Evolutionary conservation across 2,329 filamentous ascomycete genomes (phyloP).

Genomic region (Aschersonia sp.): DNA sequence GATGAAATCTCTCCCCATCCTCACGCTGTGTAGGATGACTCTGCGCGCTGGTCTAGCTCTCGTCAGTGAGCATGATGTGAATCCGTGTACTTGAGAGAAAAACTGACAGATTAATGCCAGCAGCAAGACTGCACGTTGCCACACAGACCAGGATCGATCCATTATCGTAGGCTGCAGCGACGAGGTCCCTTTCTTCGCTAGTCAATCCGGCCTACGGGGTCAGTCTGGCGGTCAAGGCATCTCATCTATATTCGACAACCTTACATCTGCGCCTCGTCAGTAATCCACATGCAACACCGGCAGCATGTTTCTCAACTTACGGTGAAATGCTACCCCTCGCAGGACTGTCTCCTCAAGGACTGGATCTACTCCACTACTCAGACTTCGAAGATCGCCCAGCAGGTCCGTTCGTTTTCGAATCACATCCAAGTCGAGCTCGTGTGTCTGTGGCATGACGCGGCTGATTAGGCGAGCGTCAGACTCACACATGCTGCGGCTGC

Average conservation of each 20-base stretch:
- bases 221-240: conserved; percentile 5
- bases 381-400: conserved; percentile 49
- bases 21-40: conserved; percentile 61
- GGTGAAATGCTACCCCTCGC: conserved; percentile 61
- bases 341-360: conserved; percentile 49
- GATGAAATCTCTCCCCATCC: conserved; percentile 65
- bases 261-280: conserved; percentile 19
- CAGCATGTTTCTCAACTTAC: conserved; percentile 24
- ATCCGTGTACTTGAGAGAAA: background rate
- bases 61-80: conserved; percentile 5
- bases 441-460: conserved; percentile 42
- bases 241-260: conserved; percentile 3
- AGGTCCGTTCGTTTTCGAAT: conserved; percentile 48
- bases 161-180: conserved; percentile 55
- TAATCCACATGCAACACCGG: background rate
- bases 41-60: conserved; percentile 41
- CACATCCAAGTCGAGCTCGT: conserved; percentile 30
- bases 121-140: conserved; percentile 68
- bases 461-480: conserved; percentile 54
- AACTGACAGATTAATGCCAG: conserved; percentile 57
- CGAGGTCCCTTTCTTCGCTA: conserved; percentile 58
- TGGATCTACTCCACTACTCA: conserved; percentile 51
- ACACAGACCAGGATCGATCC: conserved; percentile 57
- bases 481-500: conserved; percentile 54
- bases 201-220: conserved; percentile 47